phyloP scores from a whole-genome alignment of 257 asterid genomes.

The Catharanthus roseus region DNA sequence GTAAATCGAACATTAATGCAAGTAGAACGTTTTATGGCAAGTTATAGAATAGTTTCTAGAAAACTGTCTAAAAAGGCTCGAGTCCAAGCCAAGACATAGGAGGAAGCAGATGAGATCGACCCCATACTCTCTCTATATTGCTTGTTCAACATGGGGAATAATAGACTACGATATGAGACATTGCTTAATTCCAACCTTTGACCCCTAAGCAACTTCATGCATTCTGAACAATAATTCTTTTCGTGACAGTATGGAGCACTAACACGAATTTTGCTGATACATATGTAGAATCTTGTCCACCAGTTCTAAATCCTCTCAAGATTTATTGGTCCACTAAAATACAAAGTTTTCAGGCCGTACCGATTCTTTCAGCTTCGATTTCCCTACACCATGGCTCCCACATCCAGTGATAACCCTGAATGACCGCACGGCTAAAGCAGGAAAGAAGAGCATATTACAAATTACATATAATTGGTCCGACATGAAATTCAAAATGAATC shows the following conservation, averaged over 20 bases:
- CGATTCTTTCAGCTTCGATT: slow-evolving; percentile 75
- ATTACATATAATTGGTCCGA: slow-evolving; percentile 13
- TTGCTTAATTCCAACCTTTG: background rate
- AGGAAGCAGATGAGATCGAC: background rate
- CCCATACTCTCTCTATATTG: background rate
- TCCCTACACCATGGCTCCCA: slow-evolving; percentile 89
- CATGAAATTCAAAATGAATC: background rate
- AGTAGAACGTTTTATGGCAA: background rate
- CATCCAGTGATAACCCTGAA: slow-evolving; percentile 94
- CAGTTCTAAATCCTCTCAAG: background rate
- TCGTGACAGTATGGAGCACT: background rate
- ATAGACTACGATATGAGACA: background rate
- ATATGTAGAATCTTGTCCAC: background rate
- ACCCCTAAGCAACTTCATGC: background rate
- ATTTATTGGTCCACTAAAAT: background rate
- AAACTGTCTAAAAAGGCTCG: background rate
- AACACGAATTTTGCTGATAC: background rate
- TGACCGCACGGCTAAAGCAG: slow-evolving; percentile 61
- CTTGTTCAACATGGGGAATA: background rate
- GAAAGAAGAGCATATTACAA: slow-evolving; percentile 4
- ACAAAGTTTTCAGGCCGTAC: slow-evolving; percentile 32
- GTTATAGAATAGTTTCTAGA: background rate
- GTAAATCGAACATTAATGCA: background rate
- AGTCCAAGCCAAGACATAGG: background rate
- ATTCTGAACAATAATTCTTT: background rate